phyloP scores from a whole-genome alignment of 1,139 yeast genomes.

The Taphrina pruni region DNA sequence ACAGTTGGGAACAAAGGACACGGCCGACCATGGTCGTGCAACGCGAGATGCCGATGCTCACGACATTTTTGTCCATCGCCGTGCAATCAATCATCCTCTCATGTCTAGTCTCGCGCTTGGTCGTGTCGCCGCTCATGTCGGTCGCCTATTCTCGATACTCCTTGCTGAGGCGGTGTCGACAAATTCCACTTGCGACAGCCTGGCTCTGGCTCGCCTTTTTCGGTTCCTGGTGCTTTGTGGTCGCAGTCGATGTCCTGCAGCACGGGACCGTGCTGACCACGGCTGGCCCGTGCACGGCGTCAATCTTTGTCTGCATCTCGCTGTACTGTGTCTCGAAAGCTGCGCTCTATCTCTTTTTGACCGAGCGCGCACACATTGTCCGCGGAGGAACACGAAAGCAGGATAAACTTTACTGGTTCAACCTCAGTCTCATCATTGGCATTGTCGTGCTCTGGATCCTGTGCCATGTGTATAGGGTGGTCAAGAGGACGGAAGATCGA shows the following conservation, averaged over 20 bases:
- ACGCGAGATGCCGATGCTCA: constrained; percentile 8
- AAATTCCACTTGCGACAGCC: not conserved
- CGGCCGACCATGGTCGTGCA: not conserved
- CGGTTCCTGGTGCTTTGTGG: constrained; percentile 9
- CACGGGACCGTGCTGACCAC: constrained; percentile 6
- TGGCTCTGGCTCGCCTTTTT: constrained; percentile 9
- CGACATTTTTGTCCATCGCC: constrained; percentile 2
- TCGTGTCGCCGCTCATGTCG: constrained; percentile 11
- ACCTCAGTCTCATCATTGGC: constrained; percentile 3
- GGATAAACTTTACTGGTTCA: constrained; percentile 13
- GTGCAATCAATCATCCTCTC: constrained; percentile 21
- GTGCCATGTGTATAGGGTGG: constrained; percentile 9
- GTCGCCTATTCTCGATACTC: not conserved
- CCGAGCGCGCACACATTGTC: constrained; percentile 10
- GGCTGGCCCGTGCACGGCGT: constrained; percentile 5
- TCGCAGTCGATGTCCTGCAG: constrained; percentile 17
- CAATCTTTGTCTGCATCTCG: constrained; percentile 7
- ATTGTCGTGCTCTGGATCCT: constrained; percentile 9
- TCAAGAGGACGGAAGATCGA: not conserved
- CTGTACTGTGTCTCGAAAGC: constrained; percentile 10
- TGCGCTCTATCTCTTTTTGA: constrained; percentile 1
- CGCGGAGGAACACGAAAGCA: constrained; percentile 9
- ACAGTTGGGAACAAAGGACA: too few relatives aligned
- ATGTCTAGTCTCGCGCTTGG: constrained; percentile 7
- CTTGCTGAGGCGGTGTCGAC: not conserved